Conservation (phyloP, 2,329 filamentous ascomycete genomes). For the Chrysosporium keratinophilum region DNA sequence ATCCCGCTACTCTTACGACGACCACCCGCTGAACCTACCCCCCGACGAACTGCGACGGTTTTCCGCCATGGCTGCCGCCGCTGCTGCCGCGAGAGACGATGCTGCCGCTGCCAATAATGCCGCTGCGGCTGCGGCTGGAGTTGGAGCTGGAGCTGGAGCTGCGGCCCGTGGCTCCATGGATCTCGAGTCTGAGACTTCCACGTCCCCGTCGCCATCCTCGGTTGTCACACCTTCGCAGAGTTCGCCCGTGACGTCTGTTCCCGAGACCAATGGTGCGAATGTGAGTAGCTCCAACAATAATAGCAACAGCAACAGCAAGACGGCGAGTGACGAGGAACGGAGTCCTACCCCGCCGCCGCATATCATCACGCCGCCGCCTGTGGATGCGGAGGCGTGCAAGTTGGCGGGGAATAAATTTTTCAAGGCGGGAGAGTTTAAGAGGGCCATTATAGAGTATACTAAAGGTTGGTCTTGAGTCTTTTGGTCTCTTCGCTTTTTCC, state of each 20-base stretch:
- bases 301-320: slow-evolving; percentile 9
- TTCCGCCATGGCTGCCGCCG: slow-evolving; percentile 46
- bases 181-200: slow-evolving; percentile 42
- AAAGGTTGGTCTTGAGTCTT: slow-evolving; percentile 56
- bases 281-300: slow-evolving; percentile 12
- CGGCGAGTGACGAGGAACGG: slow-evolving; percentile 25
- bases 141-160: slow-evolving; percentile 38
- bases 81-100: slow-evolving; percentile 8
- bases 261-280: slow-evolving; percentile 28
- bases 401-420: slow-evolving; percentile 90
- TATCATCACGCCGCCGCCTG: slow-evolving; percentile 38
- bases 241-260: slow-evolving; percentile 21
- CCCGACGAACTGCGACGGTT: slow-evolving; percentile 78
- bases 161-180: slow-evolving; percentile 59
- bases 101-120: slow-evolving; percentile 26
- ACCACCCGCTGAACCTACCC: slow-evolving; percentile 77
- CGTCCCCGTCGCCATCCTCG: slow-evolving; percentile 33
- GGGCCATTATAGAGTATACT: slow-evolving; percentile 85
- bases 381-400: slow-evolving; percentile 88
- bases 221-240: slow-evolving; percentile 17
- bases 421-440: slow-evolving; percentile 81
- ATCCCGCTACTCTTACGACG: slow-evolving; percentile 14
- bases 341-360: slow-evolving; percentile 41
- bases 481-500: neutral
- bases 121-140: slow-evolving; percentile 36